Percentiles rank a stretch among this genome's conserved stretches.
Conservation (phyloP, 2,329 filamentous ascomycete genomes). For the Nannizzia gypsea region DNA sequence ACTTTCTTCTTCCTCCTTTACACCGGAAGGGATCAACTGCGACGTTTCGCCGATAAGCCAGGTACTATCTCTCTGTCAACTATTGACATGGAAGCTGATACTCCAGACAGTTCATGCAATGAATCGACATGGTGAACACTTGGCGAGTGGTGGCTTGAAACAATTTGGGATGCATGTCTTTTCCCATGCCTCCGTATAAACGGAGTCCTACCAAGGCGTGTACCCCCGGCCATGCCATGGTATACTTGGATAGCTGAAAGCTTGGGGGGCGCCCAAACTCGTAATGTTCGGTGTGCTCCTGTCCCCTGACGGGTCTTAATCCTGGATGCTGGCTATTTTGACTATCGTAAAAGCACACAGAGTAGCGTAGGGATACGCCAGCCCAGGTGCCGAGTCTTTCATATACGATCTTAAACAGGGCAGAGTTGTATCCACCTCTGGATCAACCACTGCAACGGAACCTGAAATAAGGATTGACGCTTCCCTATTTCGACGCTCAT, state of each 20-base stretch:
- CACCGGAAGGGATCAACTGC: not conserved
- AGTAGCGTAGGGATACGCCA: not conserved
- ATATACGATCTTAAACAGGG: not conserved
- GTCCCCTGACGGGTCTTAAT: not conserved
- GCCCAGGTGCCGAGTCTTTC: not conserved
- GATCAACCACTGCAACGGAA: constrained; percentile 1
- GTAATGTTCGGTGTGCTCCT: not conserved
- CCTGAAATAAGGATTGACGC: not conserved
- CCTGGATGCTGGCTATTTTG: not conserved
- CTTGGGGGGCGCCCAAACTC: not conserved
- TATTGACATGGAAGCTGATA: not conserved
- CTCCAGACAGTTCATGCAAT: not conserved
- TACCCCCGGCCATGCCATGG: not conserved
- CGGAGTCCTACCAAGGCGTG: not conserved
- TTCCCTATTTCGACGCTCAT: not conserved
- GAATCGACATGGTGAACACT: not conserved
- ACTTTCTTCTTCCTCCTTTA: not conserved
- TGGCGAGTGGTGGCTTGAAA: not conserved
- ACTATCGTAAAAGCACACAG: not conserved
- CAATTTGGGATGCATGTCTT: not conserved
- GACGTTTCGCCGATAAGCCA: not conserved
- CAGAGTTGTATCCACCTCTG: not conserved
- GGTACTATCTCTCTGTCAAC: not conserved
- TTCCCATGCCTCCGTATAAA: not conserved
- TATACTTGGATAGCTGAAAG: not conserved